phyloP scores from a whole-genome alignment of 495 filamentous ascomycete genomes.

The Eremomyces bilateralis region DNA sequence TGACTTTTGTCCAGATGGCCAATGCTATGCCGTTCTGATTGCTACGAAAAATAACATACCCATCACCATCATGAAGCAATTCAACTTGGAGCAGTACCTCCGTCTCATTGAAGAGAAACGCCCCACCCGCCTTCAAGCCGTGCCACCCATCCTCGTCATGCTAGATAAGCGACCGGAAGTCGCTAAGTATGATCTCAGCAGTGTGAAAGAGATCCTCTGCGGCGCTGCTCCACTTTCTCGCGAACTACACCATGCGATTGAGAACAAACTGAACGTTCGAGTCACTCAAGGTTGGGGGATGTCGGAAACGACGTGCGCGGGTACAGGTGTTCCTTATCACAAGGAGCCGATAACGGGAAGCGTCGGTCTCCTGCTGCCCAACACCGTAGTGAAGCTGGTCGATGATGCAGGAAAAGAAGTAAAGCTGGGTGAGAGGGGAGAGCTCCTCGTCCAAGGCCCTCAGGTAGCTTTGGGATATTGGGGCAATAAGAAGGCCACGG shows the following conservation, averaged over 20 bases:
- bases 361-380: neutral
- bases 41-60: neutral
- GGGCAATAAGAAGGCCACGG: slow-evolving; percentile 2
- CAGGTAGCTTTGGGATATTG: slow-evolving; percentile 1
- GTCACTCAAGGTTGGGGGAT: slow-evolving; percentile 2
- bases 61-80: slow-evolving; percentile 1
- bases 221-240: neutral
- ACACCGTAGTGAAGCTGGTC: neutral
- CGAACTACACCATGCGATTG: neutral
- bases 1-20: too few relatives aligned
- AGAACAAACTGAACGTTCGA: neutral
- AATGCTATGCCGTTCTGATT: slow-evolving; percentile 1
- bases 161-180: neutral
- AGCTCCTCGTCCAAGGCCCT: neutral
- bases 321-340: neutral
- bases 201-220: neutral
- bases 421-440: neutral
- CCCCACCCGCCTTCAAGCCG: neutral
- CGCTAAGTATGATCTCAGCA: neutral
- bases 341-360: neutral
- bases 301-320: slow-evolving; percentile 3
- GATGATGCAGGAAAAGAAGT: slow-evolving; percentile 3
- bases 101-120: neutral
- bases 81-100: slow-evolving; percentile 1
- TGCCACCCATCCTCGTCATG: neutral